Evolutionary conservation across 768 basidiomycete species (phyloP).

Genomic region (Boletus pseudo-olivaceus): DNA sequence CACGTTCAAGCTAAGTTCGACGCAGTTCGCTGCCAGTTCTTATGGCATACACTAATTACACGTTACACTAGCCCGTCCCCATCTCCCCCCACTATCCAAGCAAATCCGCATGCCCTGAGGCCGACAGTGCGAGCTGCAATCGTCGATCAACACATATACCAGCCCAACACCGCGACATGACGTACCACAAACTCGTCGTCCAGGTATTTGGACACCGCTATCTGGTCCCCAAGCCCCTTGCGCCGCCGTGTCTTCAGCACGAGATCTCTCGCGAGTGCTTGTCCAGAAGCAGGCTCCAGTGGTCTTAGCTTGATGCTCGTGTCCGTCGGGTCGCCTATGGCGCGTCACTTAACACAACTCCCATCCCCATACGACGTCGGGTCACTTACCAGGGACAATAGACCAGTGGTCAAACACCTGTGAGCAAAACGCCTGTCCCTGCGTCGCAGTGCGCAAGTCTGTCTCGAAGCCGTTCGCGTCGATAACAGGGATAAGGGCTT

Average conservation of each 20-base stretch:
- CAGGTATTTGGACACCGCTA: slow-evolving; percentile 94
- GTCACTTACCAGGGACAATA: slow-evolving; percentile 82
- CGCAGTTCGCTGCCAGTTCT: not conserved
- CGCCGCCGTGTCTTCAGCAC: slow-evolving; percentile 94
- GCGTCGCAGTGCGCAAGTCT: slow-evolving; percentile 93
- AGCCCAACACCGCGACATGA: slow-evolving; percentile 13
- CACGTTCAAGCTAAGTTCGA: not conserved
- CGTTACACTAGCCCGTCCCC: not conserved
- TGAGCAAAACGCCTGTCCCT: slow-evolving; percentile 98
- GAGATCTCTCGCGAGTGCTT: slow-evolving; percentile 89
- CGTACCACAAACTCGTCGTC: slow-evolving; percentile 95
- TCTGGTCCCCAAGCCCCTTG: slow-evolving; percentile 95
- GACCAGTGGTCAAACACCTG: slow-evolving; percentile 99
- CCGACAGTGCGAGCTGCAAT: slow-evolving; percentile 81
- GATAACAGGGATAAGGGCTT: slow-evolving; percentile 96
- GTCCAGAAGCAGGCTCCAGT: slow-evolving; percentile 94
- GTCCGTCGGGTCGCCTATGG: slow-evolving; percentile 92
- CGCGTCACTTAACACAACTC: not conserved
- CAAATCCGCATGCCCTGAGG: slow-evolving; percentile 93
- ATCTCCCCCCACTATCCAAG: slow-evolving; percentile 50
- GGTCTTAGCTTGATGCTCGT: slow-evolving; percentile 95
- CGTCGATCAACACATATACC: slow-evolving; percentile 7
- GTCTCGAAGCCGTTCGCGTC: slow-evolving; percentile 99
- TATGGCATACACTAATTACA: slow-evolving; percentile 13
- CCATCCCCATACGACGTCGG: not conserved